Conservation (phyloP, 1,284 basidiomycete genomes). For the Cryptococcus sp. region DNA sequence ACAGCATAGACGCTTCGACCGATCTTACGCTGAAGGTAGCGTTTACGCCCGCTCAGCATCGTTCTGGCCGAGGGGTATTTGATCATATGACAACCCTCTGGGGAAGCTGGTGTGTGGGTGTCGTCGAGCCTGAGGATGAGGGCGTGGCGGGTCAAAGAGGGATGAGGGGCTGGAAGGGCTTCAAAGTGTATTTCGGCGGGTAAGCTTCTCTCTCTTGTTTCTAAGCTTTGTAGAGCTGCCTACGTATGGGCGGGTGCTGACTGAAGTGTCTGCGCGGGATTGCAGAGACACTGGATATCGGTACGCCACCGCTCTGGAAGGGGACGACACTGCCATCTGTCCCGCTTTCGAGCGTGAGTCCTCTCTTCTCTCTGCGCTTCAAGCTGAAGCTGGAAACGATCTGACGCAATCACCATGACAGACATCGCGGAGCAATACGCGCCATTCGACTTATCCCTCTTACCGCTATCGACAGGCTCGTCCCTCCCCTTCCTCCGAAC, state of each 20-base stretch:
- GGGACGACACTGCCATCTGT: constrained; percentile 44
- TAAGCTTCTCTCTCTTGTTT: constrained; percentile 20
- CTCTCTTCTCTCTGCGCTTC: neutral
- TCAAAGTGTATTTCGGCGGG: constrained; percentile 52
- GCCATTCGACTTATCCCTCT: constrained; percentile 44
- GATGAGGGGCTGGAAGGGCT: constrained; percentile 40
- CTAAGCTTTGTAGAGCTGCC: neutral
- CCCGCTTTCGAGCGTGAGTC: constrained; percentile 48
- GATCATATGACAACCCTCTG: constrained; percentile 54
- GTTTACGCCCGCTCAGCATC: constrained; percentile 53
- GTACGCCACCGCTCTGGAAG: constrained; percentile 49
- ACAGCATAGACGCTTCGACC: constrained; percentile 7
- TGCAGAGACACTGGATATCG: constrained; percentile 52
- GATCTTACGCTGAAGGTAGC: constrained; percentile 44
- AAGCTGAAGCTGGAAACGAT: neutral
- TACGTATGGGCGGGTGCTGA: neutral
- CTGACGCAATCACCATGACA: constrained; percentile 8
- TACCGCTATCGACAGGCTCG: constrained; percentile 51
- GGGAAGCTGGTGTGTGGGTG: constrained; percentile 52
- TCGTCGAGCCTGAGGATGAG: constrained; percentile 32
- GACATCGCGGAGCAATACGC: constrained; percentile 49
- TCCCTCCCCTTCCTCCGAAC: constrained; percentile 52
- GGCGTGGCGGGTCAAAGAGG: constrained; percentile 9
- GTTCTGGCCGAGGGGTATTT: constrained; percentile 47
- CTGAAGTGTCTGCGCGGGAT: neutral